Evolutionary conservation across 192 early-diverging fungal species (phyloP).

Genomic region (Lunasporangiospora selenospora): DNA sequence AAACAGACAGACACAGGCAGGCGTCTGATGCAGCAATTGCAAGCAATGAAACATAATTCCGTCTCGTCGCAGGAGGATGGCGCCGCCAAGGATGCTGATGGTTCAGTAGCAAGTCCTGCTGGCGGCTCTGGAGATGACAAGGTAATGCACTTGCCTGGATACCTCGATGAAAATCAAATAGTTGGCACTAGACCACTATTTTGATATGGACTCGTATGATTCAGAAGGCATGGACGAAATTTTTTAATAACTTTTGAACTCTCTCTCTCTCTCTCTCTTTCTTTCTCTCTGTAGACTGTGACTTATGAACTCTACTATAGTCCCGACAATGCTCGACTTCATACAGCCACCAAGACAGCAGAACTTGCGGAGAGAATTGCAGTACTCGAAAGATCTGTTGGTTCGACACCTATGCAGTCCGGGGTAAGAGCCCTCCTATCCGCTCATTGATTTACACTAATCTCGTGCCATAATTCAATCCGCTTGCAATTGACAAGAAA

Average conservation of each 20-base stretch:
- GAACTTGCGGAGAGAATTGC: constrained; percentile 75
- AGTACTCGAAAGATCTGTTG: constrained; percentile 71
- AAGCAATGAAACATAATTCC: constrained; percentile 52
- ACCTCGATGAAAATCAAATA: no score
- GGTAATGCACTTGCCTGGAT: no score
- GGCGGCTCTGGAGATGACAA: constrained; percentile 20
- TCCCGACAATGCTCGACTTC: constrained; percentile 62
- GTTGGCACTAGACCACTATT: no score
- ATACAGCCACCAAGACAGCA: constrained; percentile 61
- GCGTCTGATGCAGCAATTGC: constrained; percentile 58
- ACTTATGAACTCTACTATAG: constrained; percentile 81
- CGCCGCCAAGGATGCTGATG: constrained; percentile 4
- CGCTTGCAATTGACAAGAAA: neutral
- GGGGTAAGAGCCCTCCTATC: no score
- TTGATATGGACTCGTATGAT: no score
- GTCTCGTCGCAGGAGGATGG: constrained; percentile 8
- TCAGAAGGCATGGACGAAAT: no score
- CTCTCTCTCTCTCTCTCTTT: neutral
- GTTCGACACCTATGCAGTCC: constrained; percentile 65
- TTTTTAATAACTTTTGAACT: neutral
- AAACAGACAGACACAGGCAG: constrained; percentile 59
- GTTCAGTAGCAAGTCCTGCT: neutral
- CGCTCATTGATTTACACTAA: no score
- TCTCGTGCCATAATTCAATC: neutral
- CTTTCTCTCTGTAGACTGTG: constrained; percentile 48